Conservation (phyloP, 345 rosid species). For the Euphorbia tirucalli region DNA sequence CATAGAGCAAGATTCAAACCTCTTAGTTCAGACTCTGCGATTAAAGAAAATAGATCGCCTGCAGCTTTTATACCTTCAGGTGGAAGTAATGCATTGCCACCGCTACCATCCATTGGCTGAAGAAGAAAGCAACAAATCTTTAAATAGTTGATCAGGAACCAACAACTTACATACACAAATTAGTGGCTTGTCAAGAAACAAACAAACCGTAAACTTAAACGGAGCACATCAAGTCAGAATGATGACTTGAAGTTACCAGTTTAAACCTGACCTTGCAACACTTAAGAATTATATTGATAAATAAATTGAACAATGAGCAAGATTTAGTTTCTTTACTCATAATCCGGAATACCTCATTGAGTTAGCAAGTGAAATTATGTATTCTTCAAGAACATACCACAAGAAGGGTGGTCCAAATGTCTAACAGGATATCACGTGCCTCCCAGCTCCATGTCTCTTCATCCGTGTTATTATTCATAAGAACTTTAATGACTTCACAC, state of each 20-base stretch:
- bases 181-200: background rate
- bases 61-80: slow-evolving; percentile 85
- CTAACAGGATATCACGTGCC: slow-evolving; percentile 93
- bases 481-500: slow-evolving; percentile 88
- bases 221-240: background rate
- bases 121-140: slow-evolving; percentile 23
- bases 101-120: slow-evolving; percentile 62
- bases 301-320: background rate
- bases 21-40: slow-evolving; percentile 78
- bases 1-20: slow-evolving; percentile 39
- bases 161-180: slow-evolving; percentile 11
- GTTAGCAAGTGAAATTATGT: slow-evolving; percentile 6
- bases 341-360: background rate
- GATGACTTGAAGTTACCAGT: background rate
- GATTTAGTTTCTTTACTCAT: background rate
- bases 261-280: background rate
- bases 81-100: slow-evolving; percentile 60
- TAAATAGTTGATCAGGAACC: slow-evolving; percentile 22
- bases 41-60: slow-evolving; percentile 70
- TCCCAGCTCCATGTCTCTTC: slow-evolving; percentile 97
- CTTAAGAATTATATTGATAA: slow-evolving; percentile 10
- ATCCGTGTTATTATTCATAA: slow-evolving; percentile 52
- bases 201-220: background rate
- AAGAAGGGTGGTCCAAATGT: slow-evolving; percentile 87
- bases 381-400: slow-evolving; percentile 44